Base-by-base conservation (phyloP, 2,329 filamentous ascomycete species). In the Talaromyces pinophilus region DNA sequence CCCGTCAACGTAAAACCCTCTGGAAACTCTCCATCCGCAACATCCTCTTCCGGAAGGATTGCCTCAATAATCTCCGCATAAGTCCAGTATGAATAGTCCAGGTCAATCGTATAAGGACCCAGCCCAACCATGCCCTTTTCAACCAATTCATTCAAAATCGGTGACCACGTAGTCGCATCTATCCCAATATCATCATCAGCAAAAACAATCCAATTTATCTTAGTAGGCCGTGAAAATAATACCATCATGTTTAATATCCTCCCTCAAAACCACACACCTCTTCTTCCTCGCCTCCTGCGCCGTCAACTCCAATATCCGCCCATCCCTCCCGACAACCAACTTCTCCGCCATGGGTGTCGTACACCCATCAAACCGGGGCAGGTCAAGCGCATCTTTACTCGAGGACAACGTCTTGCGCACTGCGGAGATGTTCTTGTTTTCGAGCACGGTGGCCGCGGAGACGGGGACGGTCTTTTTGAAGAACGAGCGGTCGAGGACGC, bases 1-100 rank as follows among this genome's bases (percentile, higher is more conserved):
- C 95, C 94, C 42, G 94, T 93, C 42, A 90, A 88, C 65, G 92
- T 92, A 82, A 96, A 98, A 59, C 93, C 92, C 38, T 88, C 87
- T 2, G 93, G 94, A 38, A 95, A 88, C 69, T 96, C 93, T 59
- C 66, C 66, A 30, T 17, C 52, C 48, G 90, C 88, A 70, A 93
- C 88, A 28, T 91, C 84, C 59, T 92, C 89, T 70, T 93, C 88
- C 0, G 93, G 93, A 0, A 99, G 83, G 64, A 97, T 87, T 3
- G 92, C 87, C 59, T 83, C 83, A 74, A 97, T 91, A 46, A 99
- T 90, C 71, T 98, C 93, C 68, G 90, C 83, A 76, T 96, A 94
- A 61, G 83, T 90, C 92, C 93, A 98, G 79, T 93, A 89, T 72
- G 90, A 86, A 79, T 99, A 99, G 71, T 90, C 87, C 67, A 98